A percentile compares a stretch with the other conserved stretches of the same genome.
phyloP scores from a whole-genome alignment of 106 monocot species.

The Dioscorea alata region DNA sequence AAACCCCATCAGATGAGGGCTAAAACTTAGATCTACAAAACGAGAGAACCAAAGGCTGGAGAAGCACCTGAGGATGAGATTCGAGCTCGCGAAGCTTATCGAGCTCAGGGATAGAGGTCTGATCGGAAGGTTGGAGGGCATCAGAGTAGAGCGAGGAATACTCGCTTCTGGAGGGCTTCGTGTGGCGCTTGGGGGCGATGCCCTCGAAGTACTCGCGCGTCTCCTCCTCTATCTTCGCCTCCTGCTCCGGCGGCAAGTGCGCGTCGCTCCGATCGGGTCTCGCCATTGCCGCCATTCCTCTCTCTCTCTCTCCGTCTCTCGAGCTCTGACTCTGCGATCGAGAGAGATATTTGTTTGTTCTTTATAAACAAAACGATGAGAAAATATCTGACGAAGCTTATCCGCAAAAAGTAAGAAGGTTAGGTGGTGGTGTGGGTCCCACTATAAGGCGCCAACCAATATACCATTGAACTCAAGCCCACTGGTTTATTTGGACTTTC shows the following conservation, averaged over 20 bases:
- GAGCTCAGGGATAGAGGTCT: constrained; percentile 48
- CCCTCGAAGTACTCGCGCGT: constrained; percentile 59
- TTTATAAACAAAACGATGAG: too few species aligned
- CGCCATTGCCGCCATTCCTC: background rate
- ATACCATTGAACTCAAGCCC: too few species aligned
- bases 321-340: too few species aligned
- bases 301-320: background rate
- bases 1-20: constrained; percentile 4
- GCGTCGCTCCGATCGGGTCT: constrained; percentile 72
- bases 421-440: too few species aligned
- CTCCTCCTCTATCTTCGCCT: constrained; percentile 49
- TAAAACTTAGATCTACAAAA: background rate
- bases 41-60: background rate
- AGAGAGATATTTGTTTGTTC: too few species aligned
- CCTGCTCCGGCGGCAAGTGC: constrained; percentile 60
- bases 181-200: constrained; percentile 57
- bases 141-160: constrained; percentile 24
- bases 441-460: too few species aligned
- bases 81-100: constrained; percentile 56
- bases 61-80: constrained; percentile 42
- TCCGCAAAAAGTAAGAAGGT: too few species aligned
- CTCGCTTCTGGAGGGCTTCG: constrained; percentile 78
- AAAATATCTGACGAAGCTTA: too few species aligned
- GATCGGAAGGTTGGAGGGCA: constrained; percentile 9
- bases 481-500: too few species aligned